phyloP scores from a whole-genome alignment of 1,139 yeast genomes.

The Pichia sp. region DNA sequence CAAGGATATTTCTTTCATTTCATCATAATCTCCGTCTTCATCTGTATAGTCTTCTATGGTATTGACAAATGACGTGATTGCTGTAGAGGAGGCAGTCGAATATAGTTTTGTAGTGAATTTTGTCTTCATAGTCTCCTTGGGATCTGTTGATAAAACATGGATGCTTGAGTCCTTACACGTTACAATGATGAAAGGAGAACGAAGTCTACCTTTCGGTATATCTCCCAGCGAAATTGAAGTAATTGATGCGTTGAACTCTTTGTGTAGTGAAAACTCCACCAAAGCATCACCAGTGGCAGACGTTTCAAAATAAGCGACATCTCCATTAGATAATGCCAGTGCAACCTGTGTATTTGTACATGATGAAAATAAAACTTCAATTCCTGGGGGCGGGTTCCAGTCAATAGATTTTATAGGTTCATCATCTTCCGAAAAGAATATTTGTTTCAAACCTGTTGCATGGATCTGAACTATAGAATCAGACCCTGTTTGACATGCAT shows the following conservation, averaged over 20 bases:
- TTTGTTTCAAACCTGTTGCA: constrained; percentile 65
- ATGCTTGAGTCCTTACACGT: constrained; percentile 72
- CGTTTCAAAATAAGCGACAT: constrained; percentile 77
- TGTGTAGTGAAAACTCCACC: constrained; percentile 62
- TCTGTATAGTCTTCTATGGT: constrained; percentile 17
- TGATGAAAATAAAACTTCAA: constrained; percentile 54
- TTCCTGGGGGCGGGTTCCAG: constrained; percentile 87
- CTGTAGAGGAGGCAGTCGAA: constrained; percentile 50
- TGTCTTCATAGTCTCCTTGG: constrained; percentile 57
- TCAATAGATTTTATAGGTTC: constrained; percentile 40
- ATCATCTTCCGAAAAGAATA: constrained; percentile 36
- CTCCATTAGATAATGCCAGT: constrained; percentile 67
- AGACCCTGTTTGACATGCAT: constrained; percentile 65
- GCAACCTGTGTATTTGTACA: constrained; percentile 66
- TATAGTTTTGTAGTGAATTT: constrained; percentile 66
- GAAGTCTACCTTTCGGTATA: constrained; percentile 42
- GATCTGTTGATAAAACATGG: constrained; percentile 62
- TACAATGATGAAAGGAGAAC: constrained; percentile 59
- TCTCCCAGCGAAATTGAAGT: constrained; percentile 54
- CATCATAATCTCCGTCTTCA: constrained; percentile 18
- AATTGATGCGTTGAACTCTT: constrained; percentile 52
- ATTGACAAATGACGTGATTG: constrained; percentile 39
- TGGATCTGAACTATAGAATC: constrained; percentile 69
- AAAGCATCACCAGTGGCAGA: constrained; percentile 48
- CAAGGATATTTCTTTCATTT: constrained; percentile 11